phyloP scores from a whole-genome alignment of 768 basidiomycete genomes.

The Agrocybe praecox region DNA sequence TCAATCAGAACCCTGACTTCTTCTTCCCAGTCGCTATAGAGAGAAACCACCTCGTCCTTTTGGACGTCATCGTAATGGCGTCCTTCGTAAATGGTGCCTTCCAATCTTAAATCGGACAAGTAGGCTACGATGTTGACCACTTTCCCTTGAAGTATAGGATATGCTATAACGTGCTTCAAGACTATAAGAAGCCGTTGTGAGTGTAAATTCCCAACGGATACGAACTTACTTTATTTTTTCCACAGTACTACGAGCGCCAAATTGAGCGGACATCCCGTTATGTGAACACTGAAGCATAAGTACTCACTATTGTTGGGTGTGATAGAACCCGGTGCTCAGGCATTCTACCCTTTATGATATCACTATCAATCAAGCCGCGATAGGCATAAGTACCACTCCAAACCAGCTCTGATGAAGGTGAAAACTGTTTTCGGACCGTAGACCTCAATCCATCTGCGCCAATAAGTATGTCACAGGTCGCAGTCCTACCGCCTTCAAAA shows the following conservation, averaged over 20 bases:
- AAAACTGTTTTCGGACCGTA: constrained; percentile 27
- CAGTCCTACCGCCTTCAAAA: constrained; percentile 49
- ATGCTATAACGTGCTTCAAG: constrained; percentile 38
- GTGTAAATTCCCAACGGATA: constrained; percentile 11
- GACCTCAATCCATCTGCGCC: constrained; percentile 41
- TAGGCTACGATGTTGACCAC: constrained; percentile 38
- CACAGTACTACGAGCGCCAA: constrained; percentile 25
- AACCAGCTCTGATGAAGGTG: constrained; percentile 26
- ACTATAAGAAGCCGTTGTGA: neutral
- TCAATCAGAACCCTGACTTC: constrained; percentile 23
- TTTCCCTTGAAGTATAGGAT: constrained; percentile 38
- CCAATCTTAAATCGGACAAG: constrained; percentile 25
- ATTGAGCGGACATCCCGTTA: neutral
- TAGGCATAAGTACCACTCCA: constrained; percentile 46
- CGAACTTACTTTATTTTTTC: constrained; percentile 28
- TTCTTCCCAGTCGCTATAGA: constrained; percentile 37
- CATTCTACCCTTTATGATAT: constrained; percentile 24
- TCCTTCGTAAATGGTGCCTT: constrained; percentile 31
- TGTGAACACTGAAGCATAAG: neutral
- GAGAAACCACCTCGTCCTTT: constrained; percentile 32
- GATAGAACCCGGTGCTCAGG: constrained; percentile 23
- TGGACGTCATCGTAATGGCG: constrained; percentile 28
- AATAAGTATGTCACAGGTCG: constrained; percentile 51
- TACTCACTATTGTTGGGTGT: constrained; percentile 23
- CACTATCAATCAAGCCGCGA: constrained; percentile 35